Conservation (phyloP, 1,284 basidiomycete species). For the Rhodofomes roseus region DNA sequence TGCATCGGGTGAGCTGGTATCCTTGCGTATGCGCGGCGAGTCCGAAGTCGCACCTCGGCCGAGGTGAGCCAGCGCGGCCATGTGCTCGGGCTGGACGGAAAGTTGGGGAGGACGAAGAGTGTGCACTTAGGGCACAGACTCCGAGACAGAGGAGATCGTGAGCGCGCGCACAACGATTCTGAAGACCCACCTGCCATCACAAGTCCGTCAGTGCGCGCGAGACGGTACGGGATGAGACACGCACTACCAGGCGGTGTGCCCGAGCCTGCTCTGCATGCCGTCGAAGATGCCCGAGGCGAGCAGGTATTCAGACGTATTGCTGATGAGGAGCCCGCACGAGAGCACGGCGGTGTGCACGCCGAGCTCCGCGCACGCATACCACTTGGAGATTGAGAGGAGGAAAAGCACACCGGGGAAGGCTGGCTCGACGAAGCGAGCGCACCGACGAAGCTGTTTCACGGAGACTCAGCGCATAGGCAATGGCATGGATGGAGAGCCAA, state of each 20-base stretch:
- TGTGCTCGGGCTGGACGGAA: conserved; percentile 60
- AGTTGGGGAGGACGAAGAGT: conserved; percentile 74
- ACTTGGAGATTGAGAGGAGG: conserved; percentile 70
- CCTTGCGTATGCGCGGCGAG: conserved; percentile 70
- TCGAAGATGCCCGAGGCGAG: conserved; percentile 72
- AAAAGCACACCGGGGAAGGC: conserved; percentile 66
- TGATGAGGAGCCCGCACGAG: conserved; percentile 70
- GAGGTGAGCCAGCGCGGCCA: conserved; percentile 53
- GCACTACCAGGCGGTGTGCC: conserved; percentile 64
- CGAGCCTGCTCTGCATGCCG: conserved; percentile 66
- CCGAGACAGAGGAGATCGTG: conserved; percentile 63
- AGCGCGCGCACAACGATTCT: conserved; percentile 68
- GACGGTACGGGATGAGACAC: neutral
- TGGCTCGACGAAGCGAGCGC: conserved; percentile 63
- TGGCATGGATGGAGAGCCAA: no score
- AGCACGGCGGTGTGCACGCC: conserved; percentile 73
- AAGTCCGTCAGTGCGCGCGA: neutral
- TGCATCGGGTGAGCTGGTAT: conserved; percentile 53
- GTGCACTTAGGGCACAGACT: no score
- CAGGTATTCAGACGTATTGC: conserved; percentile 82
- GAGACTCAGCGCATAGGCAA: no score
- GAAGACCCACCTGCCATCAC: conserved; percentile 51
- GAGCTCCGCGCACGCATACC: conserved; percentile 68
- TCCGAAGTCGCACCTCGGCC: conserved; percentile 60
- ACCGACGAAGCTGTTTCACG: conserved; percentile 49